Conservation (phyloP, 148 eudicot genomes). For the Selenicereus undatus region DNA sequence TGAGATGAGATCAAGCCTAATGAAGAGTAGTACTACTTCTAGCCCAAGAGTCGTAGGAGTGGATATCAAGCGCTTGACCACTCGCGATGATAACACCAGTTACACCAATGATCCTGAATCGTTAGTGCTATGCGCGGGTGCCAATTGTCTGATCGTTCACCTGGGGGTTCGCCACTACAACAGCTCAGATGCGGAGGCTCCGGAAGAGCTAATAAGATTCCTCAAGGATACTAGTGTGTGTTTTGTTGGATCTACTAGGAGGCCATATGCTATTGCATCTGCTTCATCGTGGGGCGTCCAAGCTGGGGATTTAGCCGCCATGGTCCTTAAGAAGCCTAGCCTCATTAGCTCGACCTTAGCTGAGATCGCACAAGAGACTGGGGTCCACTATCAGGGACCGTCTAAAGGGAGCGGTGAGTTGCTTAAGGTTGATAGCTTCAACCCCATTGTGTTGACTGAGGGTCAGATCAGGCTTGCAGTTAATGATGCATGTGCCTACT, state of each 20-base stretch:
- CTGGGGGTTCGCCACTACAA: background rate
- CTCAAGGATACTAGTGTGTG: constrained; percentile 4
- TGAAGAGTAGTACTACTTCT: no score
- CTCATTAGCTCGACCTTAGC: no score
- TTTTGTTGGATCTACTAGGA: constrained; percentile 8
- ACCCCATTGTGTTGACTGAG: background rate
- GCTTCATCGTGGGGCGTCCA: background rate
- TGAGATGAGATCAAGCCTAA: background rate
- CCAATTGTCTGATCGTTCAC: no score
- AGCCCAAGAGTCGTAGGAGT: no score
- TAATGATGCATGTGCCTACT: background rate
- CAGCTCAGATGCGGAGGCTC: background rate
- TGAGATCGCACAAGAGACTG: no score
- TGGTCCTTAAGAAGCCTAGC: no score
- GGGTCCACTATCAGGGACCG: no score
- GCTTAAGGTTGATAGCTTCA: background rate
- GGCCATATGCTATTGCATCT: background rate
- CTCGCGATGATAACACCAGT: no score
- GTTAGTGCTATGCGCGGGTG: no score
- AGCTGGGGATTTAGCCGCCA: no score
- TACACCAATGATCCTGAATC: background rate
- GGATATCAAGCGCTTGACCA: no score
- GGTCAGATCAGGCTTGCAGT: background rate
- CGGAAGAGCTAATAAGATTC: background rate
- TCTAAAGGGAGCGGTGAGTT: background rate